Conservation (phyloP, 2,329 filamentous ascomycete genomes). For the Colletotrichum euphorbiae region DNA sequence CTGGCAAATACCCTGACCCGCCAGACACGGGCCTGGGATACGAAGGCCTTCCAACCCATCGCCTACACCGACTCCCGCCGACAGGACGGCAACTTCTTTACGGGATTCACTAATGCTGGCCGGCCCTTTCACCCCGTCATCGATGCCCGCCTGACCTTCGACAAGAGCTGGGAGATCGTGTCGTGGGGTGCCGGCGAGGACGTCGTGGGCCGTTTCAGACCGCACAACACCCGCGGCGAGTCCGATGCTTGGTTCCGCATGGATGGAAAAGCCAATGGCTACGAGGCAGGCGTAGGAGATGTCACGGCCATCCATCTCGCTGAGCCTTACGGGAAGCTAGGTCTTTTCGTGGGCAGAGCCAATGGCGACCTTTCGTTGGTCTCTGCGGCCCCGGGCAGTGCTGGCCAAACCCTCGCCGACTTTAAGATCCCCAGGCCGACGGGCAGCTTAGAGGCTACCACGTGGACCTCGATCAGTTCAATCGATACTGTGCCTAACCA, state of each 20-base stretch:
- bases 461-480: conserved; percentile 42
- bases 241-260: conserved; percentile 43
- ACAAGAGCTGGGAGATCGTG: conserved; percentile 57
- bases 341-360: conserved; percentile 60
- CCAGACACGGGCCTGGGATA: conserved; percentile 66
- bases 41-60: conserved; percentile 51
- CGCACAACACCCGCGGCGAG: conserved; percentile 42
- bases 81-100: conserved; percentile 38
- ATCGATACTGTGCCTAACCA: conserved; percentile 34
- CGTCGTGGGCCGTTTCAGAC: conserved; percentile 56
- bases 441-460: conserved; percentile 46
- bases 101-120: conserved; percentile 22
- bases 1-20: conserved; percentile 61
- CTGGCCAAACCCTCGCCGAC: conserved; percentile 44
- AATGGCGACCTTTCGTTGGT: conserved; percentile 62
- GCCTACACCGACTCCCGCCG: conserved; percentile 46
- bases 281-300: conserved; percentile 60
- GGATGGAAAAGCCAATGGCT: conserved; percentile 54
- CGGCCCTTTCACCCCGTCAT: conserved; percentile 59
- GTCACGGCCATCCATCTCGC: conserved; percentile 61
- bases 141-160: conserved; percentile 55
- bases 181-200: conserved; percentile 65
- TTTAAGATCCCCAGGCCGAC: conserved; percentile 45
- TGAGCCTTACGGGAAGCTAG: conserved; percentile 47
- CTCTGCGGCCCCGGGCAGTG: conserved; percentile 51